Conservation (phyloP, 1,284 basidiomycete species). For the Ganoderma leucocontextum region DNA sequence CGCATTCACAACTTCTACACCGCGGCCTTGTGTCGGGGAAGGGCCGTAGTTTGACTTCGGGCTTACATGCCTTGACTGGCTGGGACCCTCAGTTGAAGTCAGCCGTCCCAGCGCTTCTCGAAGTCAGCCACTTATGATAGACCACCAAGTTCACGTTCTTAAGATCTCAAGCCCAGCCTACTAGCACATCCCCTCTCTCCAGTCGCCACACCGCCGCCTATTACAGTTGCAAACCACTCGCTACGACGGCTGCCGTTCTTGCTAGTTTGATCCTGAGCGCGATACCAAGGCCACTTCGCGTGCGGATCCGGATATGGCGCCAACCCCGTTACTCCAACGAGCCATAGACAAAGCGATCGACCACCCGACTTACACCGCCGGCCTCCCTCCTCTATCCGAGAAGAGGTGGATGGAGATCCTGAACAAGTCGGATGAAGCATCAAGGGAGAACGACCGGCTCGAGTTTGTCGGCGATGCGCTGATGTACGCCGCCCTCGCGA, state of each 20-base stretch:
- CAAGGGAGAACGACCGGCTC: slow-evolving; percentile 41
- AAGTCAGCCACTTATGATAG: slow-evolving; percentile 26
- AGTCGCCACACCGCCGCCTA: not conserved
- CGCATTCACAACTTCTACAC: not conserved
- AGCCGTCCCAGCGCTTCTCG: not conserved
- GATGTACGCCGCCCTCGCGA: slow-evolving; percentile 44
- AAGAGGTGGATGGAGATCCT: slow-evolving; percentile 41
- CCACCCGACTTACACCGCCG: slow-evolving; percentile 35
- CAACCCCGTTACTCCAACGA: slow-evolving; percentile 33
- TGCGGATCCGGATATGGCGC: slow-evolving; percentile 12
- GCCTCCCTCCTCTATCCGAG: slow-evolving; percentile 42
- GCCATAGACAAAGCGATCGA: slow-evolving; percentile 35
- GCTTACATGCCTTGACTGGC: not conserved
- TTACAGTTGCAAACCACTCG: not conserved
- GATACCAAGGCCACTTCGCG: not conserved
- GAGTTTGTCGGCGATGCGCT: slow-evolving; percentile 46
- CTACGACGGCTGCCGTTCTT: not conserved
- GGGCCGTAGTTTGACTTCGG: not conserved
- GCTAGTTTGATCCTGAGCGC: not conserved
- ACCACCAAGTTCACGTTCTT: not conserved
- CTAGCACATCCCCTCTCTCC: not conserved
- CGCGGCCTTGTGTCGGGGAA: not conserved
- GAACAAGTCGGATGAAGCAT: slow-evolving; percentile 7
- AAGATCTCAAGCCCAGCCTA: not conserved
- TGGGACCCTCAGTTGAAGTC: too few species aligned